Conservation (phyloP, 2,329 filamentous ascomycete genomes). For the Diaporthe citrichinensis region DNA sequence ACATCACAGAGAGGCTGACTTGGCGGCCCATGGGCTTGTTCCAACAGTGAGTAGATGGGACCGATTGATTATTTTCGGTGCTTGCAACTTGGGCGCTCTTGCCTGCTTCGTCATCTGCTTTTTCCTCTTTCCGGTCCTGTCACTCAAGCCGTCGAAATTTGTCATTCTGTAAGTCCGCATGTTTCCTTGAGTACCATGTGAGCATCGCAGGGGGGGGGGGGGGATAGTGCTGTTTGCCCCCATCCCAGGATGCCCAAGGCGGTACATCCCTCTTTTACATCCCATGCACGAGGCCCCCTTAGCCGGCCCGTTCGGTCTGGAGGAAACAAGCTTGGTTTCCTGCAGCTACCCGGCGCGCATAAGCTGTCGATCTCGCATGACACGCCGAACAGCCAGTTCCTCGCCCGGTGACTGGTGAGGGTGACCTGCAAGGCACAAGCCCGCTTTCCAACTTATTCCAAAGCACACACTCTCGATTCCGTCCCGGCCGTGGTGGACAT, state of each 20-base stretch:
- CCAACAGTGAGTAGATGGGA: slow-evolving; percentile 96
- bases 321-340: slow-evolving; percentile 46
- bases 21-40: slow-evolving; percentile 14
- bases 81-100: slow-evolving; percentile 89
- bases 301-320: slow-evolving; percentile 30
- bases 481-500: background rate
- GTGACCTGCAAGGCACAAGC: slow-evolving; percentile 45
- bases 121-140: slow-evolving; percentile 86
- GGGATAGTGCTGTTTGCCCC: slow-evolving; percentile 29
- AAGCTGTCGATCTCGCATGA: slow-evolving; percentile 48
- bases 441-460: slow-evolving; percentile 25
- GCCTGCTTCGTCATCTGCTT: slow-evolving; percentile 96
- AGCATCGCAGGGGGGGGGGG: slow-evolving; percentile 1
- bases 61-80: slow-evolving; percentile 90
- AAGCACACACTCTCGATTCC: background rate
- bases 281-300: slow-evolving; percentile 37
- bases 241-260: background rate
- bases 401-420: slow-evolving; percentile 45
- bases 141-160: slow-evolving; percentile 90
- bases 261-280: slow-evolving; percentile 34
- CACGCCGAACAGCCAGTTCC: slow-evolving; percentile 39
- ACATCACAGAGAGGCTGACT: slow-evolving; percentile 48
- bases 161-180: slow-evolving; percentile 87
- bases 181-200: slow-evolving; percentile 42
- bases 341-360: slow-evolving; percentile 55